Base-by-base conservation (phyloP, 108 stramenopile species). In the Pseudonitzschia multistriata region DNA sequence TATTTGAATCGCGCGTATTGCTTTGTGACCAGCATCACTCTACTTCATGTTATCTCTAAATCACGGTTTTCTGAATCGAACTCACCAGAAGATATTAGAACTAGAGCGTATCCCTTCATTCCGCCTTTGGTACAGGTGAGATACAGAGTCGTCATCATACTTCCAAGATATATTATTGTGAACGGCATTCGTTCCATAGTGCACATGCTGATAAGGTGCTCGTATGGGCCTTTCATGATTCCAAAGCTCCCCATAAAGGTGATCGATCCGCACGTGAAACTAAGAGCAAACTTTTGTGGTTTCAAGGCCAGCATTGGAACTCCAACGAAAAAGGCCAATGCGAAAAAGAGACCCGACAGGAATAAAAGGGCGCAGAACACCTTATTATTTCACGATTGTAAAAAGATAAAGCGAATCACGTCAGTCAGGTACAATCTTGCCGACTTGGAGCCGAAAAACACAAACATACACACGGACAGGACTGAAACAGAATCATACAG, bases 211-310 rank as follows among this genome's bases (percentile, higher is more conserved):
- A 55, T 63, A 0, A 96, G 53, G 71, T 96, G 95, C 47, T 84
- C 95, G 37, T 76, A 49, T 1, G 95, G 95, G 66, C 82, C 95
- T 68, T 86, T 91, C 61, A 96, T 74, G 66, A 96, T 92, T 6
- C 84, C 95, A 82, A 96, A 96, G 72, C 79, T 81, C 11, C 77
- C 83, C 96, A 97, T 97, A 65, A 97, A 96, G 37, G 79, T 92
- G 30, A 98, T 65, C 21, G 88, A 91, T n/a, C 96, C 96, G 65
- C 90, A 89, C 0, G 97, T 97, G 70, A 97, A 96, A 50, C 82
- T 83, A 4, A 98, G 62, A 28, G 96, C 96, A 74, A 98, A 98
- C 66, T 98, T 98, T 77, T 92, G 93, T 31, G 97, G 97, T 40
- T 91, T 83, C 0, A 92, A 57, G 3, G 87, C 82, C 45, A 97